Evolutionary conservation across 2,329 filamentous ascomycete genomes (phyloP).

Genomic region (Stromatinia cepivora): DNA sequence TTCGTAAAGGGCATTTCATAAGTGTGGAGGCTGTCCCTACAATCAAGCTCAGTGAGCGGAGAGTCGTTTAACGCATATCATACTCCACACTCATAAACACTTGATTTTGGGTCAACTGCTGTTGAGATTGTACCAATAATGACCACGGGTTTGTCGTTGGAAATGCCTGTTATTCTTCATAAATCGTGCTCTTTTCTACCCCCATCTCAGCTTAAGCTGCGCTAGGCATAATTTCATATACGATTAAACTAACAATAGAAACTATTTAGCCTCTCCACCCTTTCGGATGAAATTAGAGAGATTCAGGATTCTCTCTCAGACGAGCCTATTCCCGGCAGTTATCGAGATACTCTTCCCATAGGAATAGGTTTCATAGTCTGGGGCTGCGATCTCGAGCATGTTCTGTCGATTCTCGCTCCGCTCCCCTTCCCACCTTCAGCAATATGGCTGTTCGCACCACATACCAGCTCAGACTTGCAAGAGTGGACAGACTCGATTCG

Average conservation of each 20-base stretch:
- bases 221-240: not conserved
- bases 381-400: constrained; percentile 45
- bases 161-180: constrained; percentile 27
- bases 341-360: constrained; percentile 43
- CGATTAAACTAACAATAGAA: constrained; percentile 1
- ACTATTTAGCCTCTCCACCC: constrained; percentile 6
- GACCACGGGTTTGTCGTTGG: not conserved
- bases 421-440: constrained; percentile 41
- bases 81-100: not conserved
- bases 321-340: constrained; percentile 24
- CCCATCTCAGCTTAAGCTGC: not conserved
- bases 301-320: constrained; percentile 22
- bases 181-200: constrained; percentile 34
- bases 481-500: constrained; percentile 39
- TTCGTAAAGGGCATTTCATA: not conserved
- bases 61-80: not conserved
- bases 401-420: constrained; percentile 39
- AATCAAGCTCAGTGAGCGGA: not conserved
- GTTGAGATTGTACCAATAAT: not conserved
- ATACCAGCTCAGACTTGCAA: constrained; percentile 32
- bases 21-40: not conserved
- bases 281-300: constrained; percentile 15
- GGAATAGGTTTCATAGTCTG: constrained; percentile 51
- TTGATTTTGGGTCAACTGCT: not conserved
- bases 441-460: constrained; percentile 52